A percentile compares a stretch with the other conserved stretches of the same genome.
phyloP scores from a whole-genome alignment of 208 protist species.

The Naegleria lovaniensis region DNA sequence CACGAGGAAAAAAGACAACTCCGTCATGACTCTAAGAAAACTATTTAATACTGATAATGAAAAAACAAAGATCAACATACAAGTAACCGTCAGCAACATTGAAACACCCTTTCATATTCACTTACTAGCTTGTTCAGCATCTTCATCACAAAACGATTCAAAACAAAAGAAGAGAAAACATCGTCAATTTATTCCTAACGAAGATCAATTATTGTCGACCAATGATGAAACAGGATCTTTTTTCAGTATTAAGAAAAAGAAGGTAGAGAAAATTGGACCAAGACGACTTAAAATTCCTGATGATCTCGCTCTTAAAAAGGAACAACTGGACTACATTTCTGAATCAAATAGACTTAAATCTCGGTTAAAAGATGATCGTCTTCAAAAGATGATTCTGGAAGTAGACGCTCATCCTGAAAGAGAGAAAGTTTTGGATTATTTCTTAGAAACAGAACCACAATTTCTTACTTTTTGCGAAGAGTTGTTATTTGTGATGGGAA shows the following conservation, averaged over 20 bases:
- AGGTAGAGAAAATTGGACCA: background rate
- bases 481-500: slow-evolving; percentile 2
- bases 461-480: background rate
- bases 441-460: background rate
- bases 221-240: background rate
- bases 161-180: background rate
- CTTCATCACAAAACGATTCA: background rate
- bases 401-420: background rate
- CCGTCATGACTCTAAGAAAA: background rate
- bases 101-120: background rate
- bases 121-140: background rate
- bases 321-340: background rate
- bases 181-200: background rate
- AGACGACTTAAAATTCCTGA: background rate
- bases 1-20: too few species aligned
- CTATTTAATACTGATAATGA: background rate
- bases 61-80: background rate
- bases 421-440: background rate
- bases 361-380: background rate
- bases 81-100: background rate
- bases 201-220: background rate
- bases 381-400: background rate
- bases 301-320: background rate
- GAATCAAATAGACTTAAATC: background rate
- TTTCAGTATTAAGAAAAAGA: background rate